Evolutionary conservation across 441 rosid genomes (phyloP).

Genomic region (Adansonia gregorii): DNA sequence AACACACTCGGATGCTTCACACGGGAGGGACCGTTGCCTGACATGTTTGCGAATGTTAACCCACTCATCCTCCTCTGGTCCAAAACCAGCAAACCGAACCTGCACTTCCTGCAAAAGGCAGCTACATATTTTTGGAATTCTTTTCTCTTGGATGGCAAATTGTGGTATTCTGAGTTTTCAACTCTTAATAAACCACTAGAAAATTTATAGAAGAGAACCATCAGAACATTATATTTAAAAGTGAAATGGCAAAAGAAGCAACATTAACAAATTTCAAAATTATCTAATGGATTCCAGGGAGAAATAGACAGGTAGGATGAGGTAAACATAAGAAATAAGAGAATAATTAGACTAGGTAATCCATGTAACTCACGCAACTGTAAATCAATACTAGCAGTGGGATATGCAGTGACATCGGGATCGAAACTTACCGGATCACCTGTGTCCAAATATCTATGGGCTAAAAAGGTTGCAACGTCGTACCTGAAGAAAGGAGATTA

Average conservation of each 20-base stretch:
- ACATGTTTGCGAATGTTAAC: constrained; percentile 74
- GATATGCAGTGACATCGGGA: neutral
- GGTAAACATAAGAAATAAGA: constrained; percentile 13
- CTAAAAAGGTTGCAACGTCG: constrained; percentile 82
- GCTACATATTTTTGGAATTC: neutral
- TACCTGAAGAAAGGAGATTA: constrained; percentile 60
- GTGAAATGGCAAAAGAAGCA: neutral
- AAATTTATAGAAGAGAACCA: neutral
- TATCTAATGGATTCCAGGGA: constrained; percentile 3
- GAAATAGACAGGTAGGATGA: neutral
- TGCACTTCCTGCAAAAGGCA: constrained; percentile 72
- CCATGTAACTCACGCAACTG: neutral
- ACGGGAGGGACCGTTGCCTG: constrained; percentile 95
- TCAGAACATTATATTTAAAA: neutral
- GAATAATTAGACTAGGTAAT: neutral
- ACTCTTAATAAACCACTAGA: neutral
- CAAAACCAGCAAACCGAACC: constrained; percentile 94
- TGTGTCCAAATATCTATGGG: constrained; percentile 77
- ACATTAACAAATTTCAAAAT: neutral
- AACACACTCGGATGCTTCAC: constrained; percentile 98
- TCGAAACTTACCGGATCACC: constrained; percentile 76
- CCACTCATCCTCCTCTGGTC: constrained; percentile 99
- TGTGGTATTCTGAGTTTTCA: constrained; percentile 8
- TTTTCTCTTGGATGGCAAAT: neutral
- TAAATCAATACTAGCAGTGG: neutral